phyloP scores from a whole-genome alignment of 257 asterid species.

The Anisodus tanguticus region DNA sequence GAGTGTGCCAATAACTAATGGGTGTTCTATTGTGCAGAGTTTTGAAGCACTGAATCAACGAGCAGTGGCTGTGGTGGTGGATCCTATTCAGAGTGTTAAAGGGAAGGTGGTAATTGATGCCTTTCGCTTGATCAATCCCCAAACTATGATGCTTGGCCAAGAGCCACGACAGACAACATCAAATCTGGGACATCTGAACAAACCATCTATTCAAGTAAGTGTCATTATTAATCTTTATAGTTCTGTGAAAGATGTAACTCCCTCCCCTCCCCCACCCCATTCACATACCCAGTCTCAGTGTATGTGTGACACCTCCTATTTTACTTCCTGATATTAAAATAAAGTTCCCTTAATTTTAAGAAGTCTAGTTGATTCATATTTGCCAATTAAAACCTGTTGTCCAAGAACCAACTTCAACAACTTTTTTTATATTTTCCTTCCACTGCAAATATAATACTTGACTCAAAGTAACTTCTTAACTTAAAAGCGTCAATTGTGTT shows the following conservation, averaged over 20 bases:
- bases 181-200: constrained; percentile 92
- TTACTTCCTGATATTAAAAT: neutral
- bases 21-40: constrained; percentile 61
- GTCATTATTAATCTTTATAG: neutral
- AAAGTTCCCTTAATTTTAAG: neutral
- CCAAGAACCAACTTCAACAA: neutral
- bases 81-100: constrained; percentile 98
- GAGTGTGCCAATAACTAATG: neutral
- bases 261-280: neutral
- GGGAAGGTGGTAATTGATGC: constrained; percentile 99
- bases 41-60: constrained; percentile 97
- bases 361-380: neutral
- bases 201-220: constrained; percentile 93
- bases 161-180: constrained; percentile 99
- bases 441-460: neutral
- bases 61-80: constrained; percentile 98
- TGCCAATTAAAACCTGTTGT: neutral
- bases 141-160: constrained; percentile 99
- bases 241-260: neutral
- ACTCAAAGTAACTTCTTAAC: neutral
- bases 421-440: neutral
- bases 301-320: neutral
- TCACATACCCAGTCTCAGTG: neutral
- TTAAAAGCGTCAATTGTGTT: neutral
- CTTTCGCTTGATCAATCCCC: constrained; percentile 92